Base-by-base conservation (phyloP, 768 basidiomycete genomes). In the Lactifluus subvellereus region DNA sequence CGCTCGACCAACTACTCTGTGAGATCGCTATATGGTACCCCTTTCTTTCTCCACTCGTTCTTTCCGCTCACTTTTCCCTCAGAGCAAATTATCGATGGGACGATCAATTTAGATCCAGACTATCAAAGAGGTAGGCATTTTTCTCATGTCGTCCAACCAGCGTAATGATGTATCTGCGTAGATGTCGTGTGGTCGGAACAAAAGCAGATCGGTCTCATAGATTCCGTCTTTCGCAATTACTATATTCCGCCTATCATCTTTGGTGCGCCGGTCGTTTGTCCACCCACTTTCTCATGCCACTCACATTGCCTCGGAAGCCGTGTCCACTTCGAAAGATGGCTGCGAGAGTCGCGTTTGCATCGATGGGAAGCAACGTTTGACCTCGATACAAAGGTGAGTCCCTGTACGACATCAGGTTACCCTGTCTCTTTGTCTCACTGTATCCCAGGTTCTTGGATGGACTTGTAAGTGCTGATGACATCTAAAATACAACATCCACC, bases 221-320 rank as follows among this genome's bases (percentile, higher is more conserved):
- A 92, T 71, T 89, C 87, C 2, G 78, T 91, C 11, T 82, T 89
- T 63, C 84, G 87, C 49, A 90, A 91, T 69, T 90, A 85, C 64
- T 90, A 89, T 59, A 81, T 93, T 9, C 91, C 91, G 0, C 87
- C 90, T 0, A 78, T 93, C 27, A 86, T 93, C 10, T 91, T 93
- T 65, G 80, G 85, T 84, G 65, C n/a, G 80, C 65, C 3, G 22
- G 1, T 4, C 0, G 11, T 9, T 1, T 51, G 8, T n/a, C 27
- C 14, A 2, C 10, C 16, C 30, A 8, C 7, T 13, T 2, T 43
- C 20, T 50, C 32, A n/a, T 22, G 43, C 47, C 6, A 4, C 38
- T 30, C 48, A 61, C 13, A 57, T 32, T 8, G 42, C 16, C 42
- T n/a, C n/a, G 33, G 16, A 68, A 77, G 84, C 86, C 63, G 79